These are phyloP conservation scores for Saturnispora zaruensis DNA, from an alignment of 805 yeast species.

Conservation along the genomic window DNA sequence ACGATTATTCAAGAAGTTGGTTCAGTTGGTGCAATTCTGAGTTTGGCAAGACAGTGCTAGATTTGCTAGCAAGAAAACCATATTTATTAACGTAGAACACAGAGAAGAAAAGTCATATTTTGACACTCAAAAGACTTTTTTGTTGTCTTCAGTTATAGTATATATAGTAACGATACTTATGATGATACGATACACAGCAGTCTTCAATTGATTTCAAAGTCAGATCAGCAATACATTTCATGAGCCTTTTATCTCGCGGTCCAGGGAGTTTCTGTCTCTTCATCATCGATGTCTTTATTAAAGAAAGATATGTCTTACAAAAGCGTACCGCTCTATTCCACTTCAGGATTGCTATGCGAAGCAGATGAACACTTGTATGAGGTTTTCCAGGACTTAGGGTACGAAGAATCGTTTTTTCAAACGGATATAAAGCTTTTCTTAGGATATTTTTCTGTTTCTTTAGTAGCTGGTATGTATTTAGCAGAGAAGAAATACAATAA, in stretches of 20 bases:
- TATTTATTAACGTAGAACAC: slow-evolving; percentile 51
- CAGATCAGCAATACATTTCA: neutral
- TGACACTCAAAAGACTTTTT: neutral
- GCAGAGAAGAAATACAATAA: slow-evolving; percentile 39
- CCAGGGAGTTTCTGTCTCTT: neutral
- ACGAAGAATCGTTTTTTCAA: slow-evolving; percentile 37
- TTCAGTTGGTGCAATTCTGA: slow-evolving; percentile 93
- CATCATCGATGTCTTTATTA: neutral
- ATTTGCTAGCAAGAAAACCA: slow-evolving; percentile 66
- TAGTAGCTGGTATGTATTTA: slow-evolving; percentile 39
- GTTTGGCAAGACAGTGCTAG: slow-evolving; percentile 78
- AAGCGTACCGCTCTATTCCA: slow-evolving; percentile 34
- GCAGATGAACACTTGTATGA: slow-evolving; percentile 41
- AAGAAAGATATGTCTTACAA: slow-evolving; percentile 14
- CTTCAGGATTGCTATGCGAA: slow-evolving; percentile 38
- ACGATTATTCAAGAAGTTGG: slow-evolving; percentile 72
- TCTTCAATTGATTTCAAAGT: neutral
- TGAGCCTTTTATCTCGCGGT: slow-evolving; percentile 1
- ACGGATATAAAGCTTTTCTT: slow-evolving; percentile 40
- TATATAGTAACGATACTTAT: neutral
- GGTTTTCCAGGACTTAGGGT: slow-evolving; percentile 37
- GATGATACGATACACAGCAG: neutral
- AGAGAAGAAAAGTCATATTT: neutral
- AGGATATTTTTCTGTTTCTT: slow-evolving; percentile 38
- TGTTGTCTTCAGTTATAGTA: no score